phyloP scores from a whole-genome alignment of 768 basidiomycete genomes.

The Lactarius hengduanensis region DNA sequence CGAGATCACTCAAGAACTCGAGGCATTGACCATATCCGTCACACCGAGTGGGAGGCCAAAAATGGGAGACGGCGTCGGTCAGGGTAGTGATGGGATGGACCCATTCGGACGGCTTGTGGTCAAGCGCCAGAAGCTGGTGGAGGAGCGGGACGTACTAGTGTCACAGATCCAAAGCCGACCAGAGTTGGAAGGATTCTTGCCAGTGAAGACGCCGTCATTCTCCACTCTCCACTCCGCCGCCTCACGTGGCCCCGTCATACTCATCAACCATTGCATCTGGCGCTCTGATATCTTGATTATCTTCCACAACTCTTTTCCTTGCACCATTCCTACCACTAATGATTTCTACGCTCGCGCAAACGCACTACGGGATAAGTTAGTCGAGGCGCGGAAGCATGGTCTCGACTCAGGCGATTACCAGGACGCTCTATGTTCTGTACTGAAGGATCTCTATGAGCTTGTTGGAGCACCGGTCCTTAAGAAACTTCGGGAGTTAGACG shows the following conservation, averaged over 20 bases:
- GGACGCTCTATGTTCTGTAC: not conserved
- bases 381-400: not conserved
- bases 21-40: not conserved
- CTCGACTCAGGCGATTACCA: not conserved
- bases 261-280: constrained; percentile 6
- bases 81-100: not conserved
- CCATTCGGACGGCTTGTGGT: not conserved
- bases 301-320: not conserved
- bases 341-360: constrained; percentile 4
- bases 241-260: constrained; percentile 4
- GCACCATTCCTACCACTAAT: not conserved
- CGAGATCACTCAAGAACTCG: not conserved
- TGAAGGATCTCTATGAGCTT: not conserved
- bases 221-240: not conserved
- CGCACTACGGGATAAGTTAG: not conserved
- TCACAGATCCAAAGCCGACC: not conserved
- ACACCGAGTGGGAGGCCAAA: not conserved
- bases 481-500: not conserved
- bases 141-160: not conserved
- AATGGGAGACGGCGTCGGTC: not conserved
- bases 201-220: not conserved
- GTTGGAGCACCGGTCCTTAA: constrained; percentile 1
- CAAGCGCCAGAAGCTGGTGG: not conserved
- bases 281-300: constrained; percentile 11
- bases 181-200: constrained; percentile 8